These are phyloP conservation scores for Cyberlindnera samutprakarnensis DNA, from an alignment of 805 yeast species.

Conservation along the genomic window DNA sequence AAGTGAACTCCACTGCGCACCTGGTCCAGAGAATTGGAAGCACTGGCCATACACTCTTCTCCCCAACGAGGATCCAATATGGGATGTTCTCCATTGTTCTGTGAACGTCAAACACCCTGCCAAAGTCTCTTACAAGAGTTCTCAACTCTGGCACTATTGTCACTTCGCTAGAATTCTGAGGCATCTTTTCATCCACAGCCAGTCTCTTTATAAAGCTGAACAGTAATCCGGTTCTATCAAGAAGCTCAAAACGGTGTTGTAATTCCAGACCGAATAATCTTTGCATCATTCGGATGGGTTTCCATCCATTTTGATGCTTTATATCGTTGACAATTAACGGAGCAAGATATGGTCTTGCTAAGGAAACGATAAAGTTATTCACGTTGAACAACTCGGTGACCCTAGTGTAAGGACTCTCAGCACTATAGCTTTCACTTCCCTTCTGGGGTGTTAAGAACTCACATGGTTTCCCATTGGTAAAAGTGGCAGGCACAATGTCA, in stretches of 20 bases:
- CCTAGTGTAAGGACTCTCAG: conserved; percentile 71
- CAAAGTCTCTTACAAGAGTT: conserved; percentile 35
- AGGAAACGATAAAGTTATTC: conserved; percentile 83
- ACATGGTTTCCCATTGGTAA: conserved; percentile 27
- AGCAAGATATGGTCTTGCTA: conserved; percentile 91
- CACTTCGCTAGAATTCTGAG: conserved; percentile 72
- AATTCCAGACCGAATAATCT: conserved; percentile 54
- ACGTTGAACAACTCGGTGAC: conserved; percentile 91
- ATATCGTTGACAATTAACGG: conserved; percentile 81
- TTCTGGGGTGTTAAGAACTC: conserved; percentile 38
- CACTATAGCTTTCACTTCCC: conserved; percentile 34
- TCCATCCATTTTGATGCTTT: conserved; percentile 51
- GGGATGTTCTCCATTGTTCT: conserved; percentile 79
- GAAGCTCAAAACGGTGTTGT: conserved; percentile 73
- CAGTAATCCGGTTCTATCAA: conserved; percentile 72
- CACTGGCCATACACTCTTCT: conserved; percentile 88
- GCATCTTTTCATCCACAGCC: conserved; percentile 83
- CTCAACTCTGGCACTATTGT: conserved; percentile 85
- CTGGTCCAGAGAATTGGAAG: conserved; percentile 79
- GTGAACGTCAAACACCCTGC: conserved; percentile 43
- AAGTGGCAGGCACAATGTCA: conserved; percentile 43
- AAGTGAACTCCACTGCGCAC: conserved; percentile 81
- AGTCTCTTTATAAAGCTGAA: conserved; percentile 64
- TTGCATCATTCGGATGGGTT: conserved; percentile 28
- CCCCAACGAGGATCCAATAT: conserved; percentile 89